Conservation (phyloP, 495 filamentous ascomycete species). For the Cercophora sp. region DNA sequence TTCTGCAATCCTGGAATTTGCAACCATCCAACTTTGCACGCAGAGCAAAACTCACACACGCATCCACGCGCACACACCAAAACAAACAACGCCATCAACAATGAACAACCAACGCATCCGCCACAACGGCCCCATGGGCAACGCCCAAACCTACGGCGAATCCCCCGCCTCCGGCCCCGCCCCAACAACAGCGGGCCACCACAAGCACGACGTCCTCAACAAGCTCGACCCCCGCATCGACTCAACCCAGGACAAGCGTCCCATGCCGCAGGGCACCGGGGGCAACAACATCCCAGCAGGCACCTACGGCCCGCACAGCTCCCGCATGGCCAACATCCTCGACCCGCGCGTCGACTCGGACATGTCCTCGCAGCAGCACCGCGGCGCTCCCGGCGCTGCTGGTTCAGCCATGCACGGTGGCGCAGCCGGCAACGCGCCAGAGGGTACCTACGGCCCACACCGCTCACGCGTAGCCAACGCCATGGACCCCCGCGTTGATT, state of each 20-base stretch:
- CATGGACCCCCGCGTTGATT: constrained; percentile 48
- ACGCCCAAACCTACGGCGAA: constrained; percentile 19
- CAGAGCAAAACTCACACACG: too few relatives aligned
- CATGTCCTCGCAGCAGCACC: not conserved
- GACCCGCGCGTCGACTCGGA: constrained; percentile 25
- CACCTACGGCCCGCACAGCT: constrained; percentile 42
- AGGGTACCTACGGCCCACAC: constrained; percentile 38
- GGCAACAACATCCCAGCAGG: constrained; percentile 25
- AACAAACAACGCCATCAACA: constrained; percentile 5
- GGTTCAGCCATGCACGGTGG: constrained; percentile 7
- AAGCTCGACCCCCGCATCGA: constrained; percentile 62
- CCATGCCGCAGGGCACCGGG: constrained; percentile 10
- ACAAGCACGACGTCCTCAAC: constrained; percentile 59
- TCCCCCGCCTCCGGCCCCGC: constrained; percentile 27
- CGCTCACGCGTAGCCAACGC: constrained; percentile 36
- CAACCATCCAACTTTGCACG: too few relatives aligned
- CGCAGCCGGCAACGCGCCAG: constrained; percentile 21
- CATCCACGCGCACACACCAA: not conserved
- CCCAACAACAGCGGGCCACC: constrained; percentile 40
- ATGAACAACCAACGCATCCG: constrained; percentile 11
- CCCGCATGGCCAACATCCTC: constrained; percentile 34
- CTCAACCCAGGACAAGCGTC: constrained; percentile 43
- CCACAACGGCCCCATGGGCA: not conserved
- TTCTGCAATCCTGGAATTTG: too few relatives aligned
- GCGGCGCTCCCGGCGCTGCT: not conserved